Evolutionary conservation across 805 yeast genomes (phyloP), one percentile per base, ranked within the genome.

Genomic region (Candida tallmaniae): DNA sequence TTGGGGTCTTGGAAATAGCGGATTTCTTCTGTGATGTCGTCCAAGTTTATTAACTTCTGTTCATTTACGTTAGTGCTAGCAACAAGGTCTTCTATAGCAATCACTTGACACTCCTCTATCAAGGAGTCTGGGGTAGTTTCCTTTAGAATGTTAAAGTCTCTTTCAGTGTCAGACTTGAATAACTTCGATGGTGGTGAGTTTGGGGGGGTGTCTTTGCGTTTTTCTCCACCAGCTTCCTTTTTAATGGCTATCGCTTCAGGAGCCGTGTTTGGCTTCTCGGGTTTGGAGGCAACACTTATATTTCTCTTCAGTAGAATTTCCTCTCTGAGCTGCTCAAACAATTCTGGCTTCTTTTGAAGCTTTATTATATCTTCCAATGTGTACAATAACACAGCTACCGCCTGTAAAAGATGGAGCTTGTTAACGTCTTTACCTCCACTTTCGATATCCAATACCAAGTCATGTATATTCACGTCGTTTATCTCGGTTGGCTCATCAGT

Each of bases 401-500:
- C 62, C 33, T 66, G 70, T 39, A 40, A 58, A 6, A 51, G 39
- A 42, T 62, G 63, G 19, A 66, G 50, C 30, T 47, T 54, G 40
- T 62, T 60, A 27, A 64, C 52, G 40, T 61, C 48, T 41, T 62
- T 64, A 23, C 54, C 36, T 12, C 47, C 50, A 36, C 56, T 47
- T 17, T 48, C 34, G 9, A 65, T 40, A 36, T 64, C 70, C 35
- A 57, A 53, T 13, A 50, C 51, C n/a, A 66, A 44, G 24, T 65
- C 70, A 18, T 52, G 54, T 13, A 58, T 36, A 23, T 45, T 40
- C 14, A 63, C 58, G 29, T 62, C 70, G 4, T 54, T 61, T 5
- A 62, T 42, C 27, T 50, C 44, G 17, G 32, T 37, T 2, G 72
- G 71, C 19, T 55, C 68, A 44, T 66, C 71, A 23, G 54, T 60